A percentile compares a stretch with the other conserved stretches of the same genome.
These are phyloP conservation scores for Tympanopsis confertula DNA, from an alignment of 2,329 filamentous ascomycete genomes.

Conservation along the genomic window DNA sequence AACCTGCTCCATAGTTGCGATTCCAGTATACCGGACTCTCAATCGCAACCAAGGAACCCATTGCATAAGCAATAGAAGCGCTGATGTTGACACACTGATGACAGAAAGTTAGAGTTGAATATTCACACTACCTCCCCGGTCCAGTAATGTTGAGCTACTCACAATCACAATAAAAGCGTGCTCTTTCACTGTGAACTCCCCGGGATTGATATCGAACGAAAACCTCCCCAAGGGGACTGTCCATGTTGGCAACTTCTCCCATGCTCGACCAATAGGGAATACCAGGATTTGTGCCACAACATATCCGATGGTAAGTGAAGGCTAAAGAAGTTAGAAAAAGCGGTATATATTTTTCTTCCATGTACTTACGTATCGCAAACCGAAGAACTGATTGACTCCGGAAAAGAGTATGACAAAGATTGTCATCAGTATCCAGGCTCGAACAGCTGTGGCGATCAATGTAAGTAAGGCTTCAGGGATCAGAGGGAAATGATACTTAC, in stretches of 20 bases:
- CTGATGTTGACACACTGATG: slow-evolving; percentile 17
- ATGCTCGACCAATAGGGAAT: slow-evolving; percentile 24
- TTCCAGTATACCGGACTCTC: slow-evolving; percentile 19
- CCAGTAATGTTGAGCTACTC: slow-evolving; percentile 31
- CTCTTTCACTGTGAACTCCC: slow-evolving; percentile 32
- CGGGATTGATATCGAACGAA: slow-evolving; percentile 23
- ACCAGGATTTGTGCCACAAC: slow-evolving; percentile 31
- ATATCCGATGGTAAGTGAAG: slow-evolving; percentile 29
- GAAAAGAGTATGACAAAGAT: slow-evolving; percentile 31
- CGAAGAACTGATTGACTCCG: slow-evolving; percentile 33
- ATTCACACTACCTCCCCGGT: neutral
- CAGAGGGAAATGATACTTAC: slow-evolving; percentile 6
- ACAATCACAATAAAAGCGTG: slow-evolving; percentile 32
- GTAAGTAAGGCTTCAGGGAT: neutral
- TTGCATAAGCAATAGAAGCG: slow-evolving; percentile 12
- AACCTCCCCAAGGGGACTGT: slow-evolving; percentile 14
- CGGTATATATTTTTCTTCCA: neutral
- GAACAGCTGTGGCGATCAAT: slow-evolving; percentile 10
- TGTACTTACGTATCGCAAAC: slow-evolving; percentile 20
- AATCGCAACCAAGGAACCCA: slow-evolving; percentile 17
- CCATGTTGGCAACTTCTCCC: slow-evolving; percentile 23
- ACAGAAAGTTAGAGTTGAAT: neutral
- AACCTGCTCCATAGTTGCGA: slow-evolving; percentile 16
- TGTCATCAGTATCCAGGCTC: slow-evolving; percentile 16
- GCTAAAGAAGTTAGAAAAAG: slow-evolving; percentile 5